Evolutionary conservation across 2,329 filamentous ascomycete species (phyloP).

Genomic region (Alternaria longipes): DNA sequence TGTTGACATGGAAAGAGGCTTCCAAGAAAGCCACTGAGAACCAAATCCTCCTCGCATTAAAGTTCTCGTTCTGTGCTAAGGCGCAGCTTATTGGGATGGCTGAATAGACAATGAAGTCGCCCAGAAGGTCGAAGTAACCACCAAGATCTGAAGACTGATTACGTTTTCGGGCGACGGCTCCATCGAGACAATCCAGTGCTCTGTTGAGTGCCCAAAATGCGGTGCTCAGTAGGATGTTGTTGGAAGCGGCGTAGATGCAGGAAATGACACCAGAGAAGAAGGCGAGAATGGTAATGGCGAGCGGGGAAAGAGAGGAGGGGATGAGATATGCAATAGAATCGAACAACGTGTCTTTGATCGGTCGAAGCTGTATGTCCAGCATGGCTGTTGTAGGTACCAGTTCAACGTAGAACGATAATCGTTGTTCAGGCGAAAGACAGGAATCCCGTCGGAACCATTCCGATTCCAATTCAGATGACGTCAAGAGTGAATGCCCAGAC

Average conservation of each 20-base stretch:
- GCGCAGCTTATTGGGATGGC: background rate
- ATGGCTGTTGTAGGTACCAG: background rate
- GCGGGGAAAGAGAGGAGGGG: background rate
- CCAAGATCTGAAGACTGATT: slow-evolving; percentile 2
- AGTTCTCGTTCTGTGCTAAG: background rate
- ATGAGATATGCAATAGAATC: background rate
- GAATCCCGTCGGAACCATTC: background rate
- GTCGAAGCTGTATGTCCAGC: slow-evolving; percentile 5
- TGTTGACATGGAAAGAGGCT: slow-evolving; percentile 1
- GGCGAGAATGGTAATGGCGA: no score
- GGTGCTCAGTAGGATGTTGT: background rate
- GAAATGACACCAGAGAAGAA: no score
- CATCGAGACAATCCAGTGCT: slow-evolving; percentile 3
- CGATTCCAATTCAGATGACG: background rate
- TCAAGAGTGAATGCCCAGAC: background rate
- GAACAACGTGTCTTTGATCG: slow-evolving; percentile 1
- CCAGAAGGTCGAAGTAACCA: slow-evolving; percentile 2
- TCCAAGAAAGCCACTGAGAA: slow-evolving; percentile 1
- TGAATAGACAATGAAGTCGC: slow-evolving; percentile 4
- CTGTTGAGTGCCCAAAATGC: background rate
- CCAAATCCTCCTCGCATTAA: background rate
- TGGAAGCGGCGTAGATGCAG: no score
- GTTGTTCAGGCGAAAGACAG: background rate
- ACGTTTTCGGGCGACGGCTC: slow-evolving; percentile 1
- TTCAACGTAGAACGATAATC: background rate